Percentiles rank a stretch among this genome's conserved stretches.
phyloP scores from a whole-genome alignment of 352 stramenopile species.

The Phytopythium helicoides region DNA sequence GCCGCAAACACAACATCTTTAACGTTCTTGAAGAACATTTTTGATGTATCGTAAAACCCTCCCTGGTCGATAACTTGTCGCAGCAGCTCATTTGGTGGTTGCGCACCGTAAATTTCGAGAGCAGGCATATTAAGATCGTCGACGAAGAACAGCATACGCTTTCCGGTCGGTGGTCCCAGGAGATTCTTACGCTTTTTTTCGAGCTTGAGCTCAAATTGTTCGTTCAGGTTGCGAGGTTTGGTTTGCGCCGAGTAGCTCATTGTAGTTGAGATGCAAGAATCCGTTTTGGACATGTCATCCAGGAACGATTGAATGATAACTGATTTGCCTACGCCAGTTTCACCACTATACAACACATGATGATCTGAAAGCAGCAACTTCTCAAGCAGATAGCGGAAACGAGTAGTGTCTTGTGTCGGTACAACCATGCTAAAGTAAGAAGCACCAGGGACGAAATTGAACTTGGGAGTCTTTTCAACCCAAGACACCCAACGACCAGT shows the following conservation, averaged over 20 bases:
- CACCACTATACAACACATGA: slow-evolving; percentile 88
- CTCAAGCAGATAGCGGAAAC: slow-evolving; percentile 92
- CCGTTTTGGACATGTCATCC: slow-evolving; percentile 83
- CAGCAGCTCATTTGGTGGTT: slow-evolving; percentile 91
- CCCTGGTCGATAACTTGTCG: slow-evolving; percentile 90
- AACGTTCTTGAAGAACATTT: slow-evolving; percentile 93
- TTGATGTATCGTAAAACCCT: slow-evolving; percentile 90
- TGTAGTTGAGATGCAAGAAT: slow-evolving; percentile 76
- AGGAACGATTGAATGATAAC: slow-evolving; percentile 91
- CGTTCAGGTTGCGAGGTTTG: slow-evolving; percentile 78
- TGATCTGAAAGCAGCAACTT: slow-evolving; percentile 79
- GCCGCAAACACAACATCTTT: slow-evolving; percentile 84
- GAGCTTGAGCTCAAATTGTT: slow-evolving; percentile 80
- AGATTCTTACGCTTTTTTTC: slow-evolving; percentile 88
- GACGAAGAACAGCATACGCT: slow-evolving; percentile 88
- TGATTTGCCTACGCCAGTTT: slow-evolving; percentile 93
- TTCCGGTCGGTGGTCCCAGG: slow-evolving; percentile 63
- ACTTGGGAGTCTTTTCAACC: slow-evolving; percentile 86
- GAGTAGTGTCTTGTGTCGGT: slow-evolving; percentile 93
- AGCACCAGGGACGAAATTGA: slow-evolving; percentile 75
- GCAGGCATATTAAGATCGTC: slow-evolving; percentile 94
- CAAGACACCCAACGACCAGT: slow-evolving; percentile 83
- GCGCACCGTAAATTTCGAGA: slow-evolving; percentile 91
- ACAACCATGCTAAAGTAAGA: slow-evolving; percentile 96
- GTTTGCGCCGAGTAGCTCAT: slow-evolving; percentile 92